Evolutionary conservation across 1,284 basidiomycete species (phyloP), one percentile per base, ranked within the genome.

Genomic region (Boletellus deceptivus): DNA sequence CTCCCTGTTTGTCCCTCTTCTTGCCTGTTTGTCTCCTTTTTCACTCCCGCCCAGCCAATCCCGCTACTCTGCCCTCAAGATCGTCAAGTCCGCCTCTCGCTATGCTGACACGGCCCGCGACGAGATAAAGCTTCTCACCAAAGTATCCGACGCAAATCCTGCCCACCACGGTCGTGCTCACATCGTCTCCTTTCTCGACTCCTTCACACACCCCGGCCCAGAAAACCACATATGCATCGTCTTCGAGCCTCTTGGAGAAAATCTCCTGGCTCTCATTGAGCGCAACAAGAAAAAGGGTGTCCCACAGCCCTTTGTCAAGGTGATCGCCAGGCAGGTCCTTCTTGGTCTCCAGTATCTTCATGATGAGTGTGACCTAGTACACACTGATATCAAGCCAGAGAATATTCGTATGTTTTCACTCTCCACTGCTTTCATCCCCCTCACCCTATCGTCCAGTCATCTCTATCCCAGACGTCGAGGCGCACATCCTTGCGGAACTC

Each of bases 341-440:
- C 82, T 93, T 31, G 93, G 91, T n/a, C 77, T 95, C 55, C 86
- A 93, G 68, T 95, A 93, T 70, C 81, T 95, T 47, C 92, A 95
- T 60, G 88, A 91, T 43, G 89, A 91, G 69, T 94, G 92, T 69
- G 88, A 91, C 61, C 79, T 93, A 33, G 89, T 93, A 33, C 89
- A 91, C 63, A 90, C 88, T 27, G 92, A 95, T 67, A 89, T 95
- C 58, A 95, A 95, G 70, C 91, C 92, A 49, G 92, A 95, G 73
- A 95, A 95, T 66, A 93, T 95, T 56, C 77, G 93, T 63, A 54
- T 39, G 62, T 52, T 14, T 20, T 37, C 37, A 9, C 18, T 38
- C 14, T 25, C 33, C 14, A 1, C 24, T 80, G 47, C 48, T 20
- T 47, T 46, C 56, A 49, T 51, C 22, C 50, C 43, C 43, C 52